Conservation (phyloP, 2,329 filamentous ascomycete species). For the Venturia oleaginea region DNA sequence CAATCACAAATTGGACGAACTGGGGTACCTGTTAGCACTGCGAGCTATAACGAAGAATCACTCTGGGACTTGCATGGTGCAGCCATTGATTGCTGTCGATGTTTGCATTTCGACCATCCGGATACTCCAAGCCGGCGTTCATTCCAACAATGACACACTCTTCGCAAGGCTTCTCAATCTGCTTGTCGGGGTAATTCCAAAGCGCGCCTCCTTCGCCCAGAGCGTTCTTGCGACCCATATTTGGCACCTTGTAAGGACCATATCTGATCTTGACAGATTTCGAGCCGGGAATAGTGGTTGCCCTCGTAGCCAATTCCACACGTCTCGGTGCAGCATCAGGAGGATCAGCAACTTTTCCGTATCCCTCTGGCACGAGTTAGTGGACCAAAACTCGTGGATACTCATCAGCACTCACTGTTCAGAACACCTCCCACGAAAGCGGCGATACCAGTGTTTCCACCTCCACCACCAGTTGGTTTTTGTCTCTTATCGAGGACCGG, state of each 20-base stretch:
- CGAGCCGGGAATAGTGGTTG: background rate
- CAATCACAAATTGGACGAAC: conserved; percentile 10
- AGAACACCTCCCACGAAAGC: background rate
- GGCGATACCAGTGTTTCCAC: background rate
- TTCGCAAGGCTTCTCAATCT: conserved; percentile 7
- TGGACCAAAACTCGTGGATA: background rate
- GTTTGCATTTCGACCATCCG: conserved; percentile 9
- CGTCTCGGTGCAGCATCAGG: background rate
- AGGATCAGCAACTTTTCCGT: conserved; percentile 6
- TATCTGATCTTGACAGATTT: conserved; percentile 7
- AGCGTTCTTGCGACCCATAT: conserved; percentile 7
- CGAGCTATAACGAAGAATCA: background rate
- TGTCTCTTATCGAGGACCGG: background rate
- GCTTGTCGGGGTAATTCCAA: conserved; percentile 13
- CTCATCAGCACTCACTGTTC: background rate
- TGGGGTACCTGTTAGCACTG: background rate
- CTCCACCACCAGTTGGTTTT: background rate
- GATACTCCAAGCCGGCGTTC: conserved; percentile 13
- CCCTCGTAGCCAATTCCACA: background rate
- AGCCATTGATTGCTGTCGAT: conserved; percentile 32
- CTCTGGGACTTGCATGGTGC: background rate
- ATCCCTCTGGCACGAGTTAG: background rate
- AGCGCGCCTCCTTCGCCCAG: conserved; percentile 11
- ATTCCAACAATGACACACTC: conserved; percentile 12
- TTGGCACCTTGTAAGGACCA: conserved; percentile 14